Conservation (phyloP, 345 rosid genomes). For the Dovyalis caffra region DNA sequence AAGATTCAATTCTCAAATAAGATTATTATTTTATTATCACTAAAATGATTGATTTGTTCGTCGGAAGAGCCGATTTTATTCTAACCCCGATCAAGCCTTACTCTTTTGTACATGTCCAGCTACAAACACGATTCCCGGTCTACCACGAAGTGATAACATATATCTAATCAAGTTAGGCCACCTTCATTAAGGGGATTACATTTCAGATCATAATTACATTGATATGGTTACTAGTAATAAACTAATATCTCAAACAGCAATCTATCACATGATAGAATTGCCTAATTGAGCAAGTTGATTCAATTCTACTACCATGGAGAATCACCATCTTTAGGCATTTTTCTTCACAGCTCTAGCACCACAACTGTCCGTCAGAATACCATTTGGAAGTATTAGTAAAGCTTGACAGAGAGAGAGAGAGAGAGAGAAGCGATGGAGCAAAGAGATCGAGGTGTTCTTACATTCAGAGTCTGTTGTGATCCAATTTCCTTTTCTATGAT, state of each 20-base stretch:
- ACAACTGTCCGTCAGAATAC: constrained; percentile 50
- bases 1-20: no score
- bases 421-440: neutral
- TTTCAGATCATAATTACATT: constrained; percentile 4
- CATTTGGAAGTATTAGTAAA: neutral
- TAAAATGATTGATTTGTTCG: no score
- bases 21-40: no score
- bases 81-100: no score
- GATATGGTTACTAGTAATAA: neutral
- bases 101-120: no score
- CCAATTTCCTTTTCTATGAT: constrained; percentile 70
- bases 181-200: neutral
- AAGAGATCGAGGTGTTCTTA: constrained; percentile 23
- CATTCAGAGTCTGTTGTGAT: constrained; percentile 93
- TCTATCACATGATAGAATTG: neutral
- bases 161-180: neutral
- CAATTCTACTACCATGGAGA: neutral
- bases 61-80: no score
- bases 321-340: neutral
- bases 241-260: neutral
- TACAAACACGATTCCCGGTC: no score
- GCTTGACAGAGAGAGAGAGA: neutral
- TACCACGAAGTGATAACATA: no score
- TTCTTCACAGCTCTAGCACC: constrained; percentile 74
- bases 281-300: neutral